These are phyloP conservation scores for Microbotryomycetes sp. DNA, from an alignment of 1,284 basidiomycete species.

Conservation along the genomic window DNA sequence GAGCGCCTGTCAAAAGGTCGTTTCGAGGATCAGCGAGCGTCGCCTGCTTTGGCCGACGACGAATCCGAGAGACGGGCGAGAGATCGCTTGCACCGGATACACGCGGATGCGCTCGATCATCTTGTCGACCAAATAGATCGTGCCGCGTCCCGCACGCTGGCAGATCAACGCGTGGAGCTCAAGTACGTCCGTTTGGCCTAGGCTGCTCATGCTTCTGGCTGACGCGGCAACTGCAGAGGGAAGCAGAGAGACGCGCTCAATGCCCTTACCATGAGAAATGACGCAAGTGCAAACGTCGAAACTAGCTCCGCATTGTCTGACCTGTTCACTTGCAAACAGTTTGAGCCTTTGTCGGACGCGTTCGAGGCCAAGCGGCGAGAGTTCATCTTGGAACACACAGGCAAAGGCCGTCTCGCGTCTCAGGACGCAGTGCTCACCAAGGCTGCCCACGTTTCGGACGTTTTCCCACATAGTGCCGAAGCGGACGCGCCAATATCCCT, in stretches of 20 bases:
- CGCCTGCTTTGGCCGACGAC: slow-evolving; percentile 27
- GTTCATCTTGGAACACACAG: slow-evolving; percentile 27
- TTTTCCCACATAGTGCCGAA: not conserved
- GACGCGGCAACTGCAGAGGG: slow-evolving; percentile 1
- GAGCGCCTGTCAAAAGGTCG: slow-evolving; percentile 36
- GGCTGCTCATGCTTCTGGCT: not conserved
- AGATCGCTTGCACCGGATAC: not conserved
- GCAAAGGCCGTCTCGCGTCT: slow-evolving; percentile 31
- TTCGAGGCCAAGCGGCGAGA: slow-evolving; percentile 27
- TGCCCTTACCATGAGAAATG: not conserved
- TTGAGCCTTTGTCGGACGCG: slow-evolving; percentile 12
- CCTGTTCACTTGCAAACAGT: not conserved
- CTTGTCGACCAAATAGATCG: slow-evolving; percentile 64
- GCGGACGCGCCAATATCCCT: not conserved
- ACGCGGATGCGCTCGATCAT: slow-evolving; percentile 48
- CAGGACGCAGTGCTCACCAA: slow-evolving; percentile 32
- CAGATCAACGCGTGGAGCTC: slow-evolving; percentile 55
- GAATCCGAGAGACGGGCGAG: slow-evolving; percentile 47
- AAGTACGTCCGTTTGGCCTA: not conserved
- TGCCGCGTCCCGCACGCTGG: slow-evolving; percentile 58
- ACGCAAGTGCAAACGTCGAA: not conserved
- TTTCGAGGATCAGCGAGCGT: slow-evolving; percentile 39
- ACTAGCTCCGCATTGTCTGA: not conserved
- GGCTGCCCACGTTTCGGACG: not conserved
- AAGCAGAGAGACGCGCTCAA: not conserved